Evolutionary conservation across 495 filamentous ascomycete genomes (phyloP), one percentile per base, ranked within the genome.

Genomic region (Evansstolkia leycettana): DNA sequence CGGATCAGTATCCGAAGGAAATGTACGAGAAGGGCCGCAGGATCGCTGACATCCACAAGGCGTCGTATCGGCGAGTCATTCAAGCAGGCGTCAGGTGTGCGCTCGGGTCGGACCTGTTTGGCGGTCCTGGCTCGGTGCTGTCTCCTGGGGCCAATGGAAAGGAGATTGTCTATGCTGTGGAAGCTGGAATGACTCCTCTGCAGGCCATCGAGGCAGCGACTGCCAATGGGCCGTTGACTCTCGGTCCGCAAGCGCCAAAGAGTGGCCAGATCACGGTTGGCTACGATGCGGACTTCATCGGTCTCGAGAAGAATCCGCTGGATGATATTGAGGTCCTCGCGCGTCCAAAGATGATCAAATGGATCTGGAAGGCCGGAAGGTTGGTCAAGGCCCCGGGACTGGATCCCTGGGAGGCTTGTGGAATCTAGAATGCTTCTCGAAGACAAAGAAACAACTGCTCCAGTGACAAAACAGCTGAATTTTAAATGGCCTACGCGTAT

Each of bases 121-220:
- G 35, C 36, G 31, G 29, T 12, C 34, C 36, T 17, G 37, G 31
- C 10, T 24, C 40, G 4, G 17, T 43, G 13, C 55, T 64, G 1
- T 17, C 34, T 5, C 60, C 58, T 20, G 67, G 61, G 0, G 53
- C 58, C 25, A 67, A 67, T 35, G 69, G 64, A 4, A 50, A 55
- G 36, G 69, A 73, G 37, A 33, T 73, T 17, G 54, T 56, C 6
- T 63, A 59, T 31, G 68, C 69, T 8, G 64, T 71, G 17, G 48
- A 67, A 37, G 62, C 62, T 8, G 68, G 68, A 0, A 51, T 73
- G 59, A 66, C 54, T 25, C 60, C 57, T 2, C 43, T 73, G n/a
- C 50, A 67, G 28, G 69, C 69, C 9, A 69, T 73, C 38, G 63
- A 71, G 38, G 64, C 66, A 4, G 65, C 63, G 25, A 73, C 69